These are phyloP conservation scores for Blastomyces silverae DNA, from an alignment of 2,329 filamentous ascomycete species.

Conservation along the genomic window DNA sequence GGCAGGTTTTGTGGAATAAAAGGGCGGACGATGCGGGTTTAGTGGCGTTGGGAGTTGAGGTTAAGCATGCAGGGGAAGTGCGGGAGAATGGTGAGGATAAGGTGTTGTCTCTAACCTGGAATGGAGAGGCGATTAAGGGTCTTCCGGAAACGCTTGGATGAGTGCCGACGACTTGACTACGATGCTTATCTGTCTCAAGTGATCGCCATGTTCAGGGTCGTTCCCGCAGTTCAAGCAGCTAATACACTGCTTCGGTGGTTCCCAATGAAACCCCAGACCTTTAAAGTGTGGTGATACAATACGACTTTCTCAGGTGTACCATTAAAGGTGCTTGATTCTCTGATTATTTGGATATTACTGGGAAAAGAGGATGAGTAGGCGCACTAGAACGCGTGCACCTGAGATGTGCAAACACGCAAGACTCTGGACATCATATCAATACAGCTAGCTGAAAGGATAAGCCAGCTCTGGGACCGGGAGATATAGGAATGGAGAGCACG, in stretches of 20 bases:
- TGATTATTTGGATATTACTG: not conserved
- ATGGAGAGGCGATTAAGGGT: constrained; percentile 29
- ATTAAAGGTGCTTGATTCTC: not conserved
- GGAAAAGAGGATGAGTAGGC: not conserved
- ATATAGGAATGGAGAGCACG: not conserved
- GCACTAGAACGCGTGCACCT: not conserved
- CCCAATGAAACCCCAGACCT: not conserved
- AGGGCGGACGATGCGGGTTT: constrained; percentile 36
- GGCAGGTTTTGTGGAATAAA: constrained; percentile 43
- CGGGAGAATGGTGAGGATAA: constrained; percentile 16
- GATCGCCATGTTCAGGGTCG: not conserved
- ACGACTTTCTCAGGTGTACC: not conserved
- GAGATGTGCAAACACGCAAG: not conserved
- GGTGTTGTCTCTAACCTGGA: constrained; percentile 33
- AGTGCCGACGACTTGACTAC: not conserved
- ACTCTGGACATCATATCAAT: not conserved
- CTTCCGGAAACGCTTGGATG: not conserved
- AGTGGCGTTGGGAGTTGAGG: constrained; percentile 35
- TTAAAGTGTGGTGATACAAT: not conserved
- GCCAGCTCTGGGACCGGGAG: not conserved
- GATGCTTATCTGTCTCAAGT: not conserved
- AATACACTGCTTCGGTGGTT: not conserved
- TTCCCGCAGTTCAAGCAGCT: not conserved
- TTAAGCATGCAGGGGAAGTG: constrained; percentile 26
- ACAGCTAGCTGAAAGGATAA: not conserved